A percentile compares a stretch with the other conserved stretches of the same genome.
These are phyloP conservation scores for Fagopyrum tataricum DNA, from an alignment of 148 eudicot species.

Conservation along the genomic window DNA sequence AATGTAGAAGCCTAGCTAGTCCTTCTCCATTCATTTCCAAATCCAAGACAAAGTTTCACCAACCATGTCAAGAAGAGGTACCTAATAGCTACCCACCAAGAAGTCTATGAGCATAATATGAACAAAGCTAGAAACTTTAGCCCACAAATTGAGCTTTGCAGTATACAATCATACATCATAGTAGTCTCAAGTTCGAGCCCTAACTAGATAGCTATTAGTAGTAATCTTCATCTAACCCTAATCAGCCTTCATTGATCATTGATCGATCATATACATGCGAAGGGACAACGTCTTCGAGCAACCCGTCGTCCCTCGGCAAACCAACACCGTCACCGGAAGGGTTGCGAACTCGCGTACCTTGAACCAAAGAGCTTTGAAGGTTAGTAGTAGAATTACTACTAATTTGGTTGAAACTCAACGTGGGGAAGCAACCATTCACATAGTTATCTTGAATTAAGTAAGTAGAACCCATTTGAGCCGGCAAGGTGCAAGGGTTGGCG, in stretches of 20 bases:
- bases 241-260: neutral
- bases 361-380: neutral
- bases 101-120: neutral
- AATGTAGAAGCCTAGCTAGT: no score
- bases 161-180: slow-evolving; percentile 6
- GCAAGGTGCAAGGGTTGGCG: neutral
- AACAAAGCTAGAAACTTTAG: neutral
- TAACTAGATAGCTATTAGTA: neutral
- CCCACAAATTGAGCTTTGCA: neutral
- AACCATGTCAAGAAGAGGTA: neutral
- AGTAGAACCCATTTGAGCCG: neutral
- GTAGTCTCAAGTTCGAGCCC: neutral
- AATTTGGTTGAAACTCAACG: neutral
- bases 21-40: neutral
- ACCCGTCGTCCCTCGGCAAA: slow-evolving; percentile 7
- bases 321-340: neutral
- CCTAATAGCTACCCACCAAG: neutral
- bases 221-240: neutral
- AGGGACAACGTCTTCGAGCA: slow-evolving; percentile 9
- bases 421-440: slow-evolving; percentile 1
- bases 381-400: neutral
- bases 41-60: neutral
- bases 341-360: neutral
- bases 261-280: slow-evolving; percentile 2
- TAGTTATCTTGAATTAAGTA: neutral